phyloP scores from a whole-genome alignment of 768 basidiomycete species.

The Suillus ampliporus region DNA sequence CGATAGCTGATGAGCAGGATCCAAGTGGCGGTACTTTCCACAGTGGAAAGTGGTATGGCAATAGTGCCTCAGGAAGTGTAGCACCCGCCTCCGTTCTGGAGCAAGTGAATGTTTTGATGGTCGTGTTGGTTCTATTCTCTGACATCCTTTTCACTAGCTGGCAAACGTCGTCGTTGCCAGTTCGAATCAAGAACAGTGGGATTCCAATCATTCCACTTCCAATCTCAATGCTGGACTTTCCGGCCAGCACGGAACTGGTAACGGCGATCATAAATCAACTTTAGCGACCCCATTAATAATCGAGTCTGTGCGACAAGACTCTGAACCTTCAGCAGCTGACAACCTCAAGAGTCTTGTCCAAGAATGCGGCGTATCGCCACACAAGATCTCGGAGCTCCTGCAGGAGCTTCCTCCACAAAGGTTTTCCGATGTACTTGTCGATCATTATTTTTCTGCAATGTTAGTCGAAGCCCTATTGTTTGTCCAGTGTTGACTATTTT shows the following conservation, averaged over 20 bases:
- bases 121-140: slow-evolving; percentile 23
- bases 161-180: slow-evolving; percentile 57
- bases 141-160: slow-evolving; percentile 44
- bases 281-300: slow-evolving; percentile 41
- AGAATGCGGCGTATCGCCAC: slow-evolving; percentile 91
- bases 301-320: slow-evolving; percentile 48
- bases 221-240: slow-evolving; percentile 17
- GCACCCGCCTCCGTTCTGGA: slow-evolving; percentile 80
- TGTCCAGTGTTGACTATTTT: slow-evolving; percentile 10
- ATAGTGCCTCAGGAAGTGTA: slow-evolving; percentile 82
- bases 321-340: slow-evolving; percentile 67
- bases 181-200: slow-evolving; percentile 38
- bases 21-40: slow-evolving; percentile 78
- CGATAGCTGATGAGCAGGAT: slow-evolving; percentile 80
- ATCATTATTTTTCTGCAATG: slow-evolving; percentile 82
- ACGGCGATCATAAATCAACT: slow-evolving; percentile 31
- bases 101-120: slow-evolving; percentile 57
- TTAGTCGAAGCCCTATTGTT: slow-evolving; percentile 40
- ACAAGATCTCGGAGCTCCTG: slow-evolving; percentile 88
- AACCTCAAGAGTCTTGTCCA: slow-evolving; percentile 85
- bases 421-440: slow-evolving; percentile 77
- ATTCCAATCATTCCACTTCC: slow-evolving; percentile 22
- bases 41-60: slow-evolving; percentile 87
- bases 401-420: slow-evolving; percentile 85
- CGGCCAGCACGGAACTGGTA: slow-evolving; percentile 31